Base-by-base conservation (phyloP, 768 basidiomycete genomes). In the Phanerodontia chrysosporium region DNA sequence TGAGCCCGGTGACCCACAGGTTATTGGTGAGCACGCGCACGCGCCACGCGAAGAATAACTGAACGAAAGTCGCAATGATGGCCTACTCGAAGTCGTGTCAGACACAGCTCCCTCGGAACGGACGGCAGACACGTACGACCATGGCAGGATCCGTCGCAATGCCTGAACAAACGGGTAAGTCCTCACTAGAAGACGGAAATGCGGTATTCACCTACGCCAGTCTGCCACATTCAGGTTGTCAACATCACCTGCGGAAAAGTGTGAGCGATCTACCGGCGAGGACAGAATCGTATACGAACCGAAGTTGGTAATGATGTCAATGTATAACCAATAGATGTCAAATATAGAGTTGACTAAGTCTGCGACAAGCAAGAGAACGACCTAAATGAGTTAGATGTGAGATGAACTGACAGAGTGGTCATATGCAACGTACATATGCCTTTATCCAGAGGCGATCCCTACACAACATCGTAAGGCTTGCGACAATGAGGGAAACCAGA, bases 31-130 rank as follows among this genome's bases (percentile, higher is more conserved):
- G 58, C 27, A 60, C 51, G 44, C 60, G 59, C 5, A 70, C 56
- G 22, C 68, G 36, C 67, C 66, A 70, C 9, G 66, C 65, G 53
- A 64, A 65, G 57, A 68, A 70, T 16, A 65, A 21, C 51, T 70
- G 68, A 5, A 65, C 62, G 14, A 49, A 42, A 21, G 59, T 59
- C 1, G 66, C 62, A 25, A 70, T 67, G 45, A 66, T 65, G 4
- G 56, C 68, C 67, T 67, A 52, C n/a, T n/a, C 8, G 21, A 10
- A 21, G 9, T 9, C 13, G 35, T 6, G 32, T 35, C 32, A 35
- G 32, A 6, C 7, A 35, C 13, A 35, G 32, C 6, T 35, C 7
- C 32, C n/a, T n/a, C n/a, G n/a, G n/a, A n/a, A n/a, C n/a, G n/a
- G n/a, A n/a, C n/a, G n/a, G 12, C 29, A 27, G 22, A 21, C 13